These are phyloP conservation scores for Pleurozium schreberi DNA, from an alignment of 225 moss, liverwort and hornwort species.

Conservation along the genomic window DNA sequence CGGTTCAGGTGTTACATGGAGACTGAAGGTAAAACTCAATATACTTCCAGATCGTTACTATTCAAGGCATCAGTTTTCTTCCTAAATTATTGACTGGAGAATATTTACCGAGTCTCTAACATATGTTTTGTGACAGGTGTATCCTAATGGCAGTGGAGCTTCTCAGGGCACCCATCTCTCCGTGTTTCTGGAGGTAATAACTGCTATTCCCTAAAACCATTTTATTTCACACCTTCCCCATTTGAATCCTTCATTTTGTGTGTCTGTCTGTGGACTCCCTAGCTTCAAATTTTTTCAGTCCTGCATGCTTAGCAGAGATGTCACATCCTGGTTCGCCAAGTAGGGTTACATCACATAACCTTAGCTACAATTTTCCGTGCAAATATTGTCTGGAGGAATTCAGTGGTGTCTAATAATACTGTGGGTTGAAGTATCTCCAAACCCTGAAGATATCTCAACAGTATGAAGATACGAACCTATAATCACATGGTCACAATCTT, in stretches of 20 bases:
- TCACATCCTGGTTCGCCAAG: neutral
- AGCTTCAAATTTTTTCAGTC: neutral
- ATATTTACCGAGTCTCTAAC: neutral
- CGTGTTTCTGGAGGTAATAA: constrained; percentile 43
- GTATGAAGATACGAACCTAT: neutral
- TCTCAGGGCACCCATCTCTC: constrained; percentile 59
- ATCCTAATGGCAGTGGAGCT: constrained; percentile 57
- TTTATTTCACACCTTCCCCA: neutral
- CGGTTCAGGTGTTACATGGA: constrained; percentile 48
- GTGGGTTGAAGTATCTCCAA: neutral
- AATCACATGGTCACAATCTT: neutral
- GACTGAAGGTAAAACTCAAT: constrained; percentile 29
- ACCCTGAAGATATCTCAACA: neutral
- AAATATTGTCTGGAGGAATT: neutral
- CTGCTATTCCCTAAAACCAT: neutral
- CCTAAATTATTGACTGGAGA: neutral
- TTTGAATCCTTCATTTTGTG: neutral
- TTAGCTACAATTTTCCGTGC: neutral
- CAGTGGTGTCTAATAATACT: neutral
- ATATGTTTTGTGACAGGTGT: constrained; percentile 21
- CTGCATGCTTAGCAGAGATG: neutral
- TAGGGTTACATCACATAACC: neutral
- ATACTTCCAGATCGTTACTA: neutral
- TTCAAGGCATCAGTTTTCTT: neutral
- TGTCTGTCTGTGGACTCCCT: neutral